Percentiles rank a stretch among this genome's conserved stretches.
Evolutionary conservation across 257 asterid genomes (phyloP).

Genomic region (Nicotiana tomentosiformis): DNA sequence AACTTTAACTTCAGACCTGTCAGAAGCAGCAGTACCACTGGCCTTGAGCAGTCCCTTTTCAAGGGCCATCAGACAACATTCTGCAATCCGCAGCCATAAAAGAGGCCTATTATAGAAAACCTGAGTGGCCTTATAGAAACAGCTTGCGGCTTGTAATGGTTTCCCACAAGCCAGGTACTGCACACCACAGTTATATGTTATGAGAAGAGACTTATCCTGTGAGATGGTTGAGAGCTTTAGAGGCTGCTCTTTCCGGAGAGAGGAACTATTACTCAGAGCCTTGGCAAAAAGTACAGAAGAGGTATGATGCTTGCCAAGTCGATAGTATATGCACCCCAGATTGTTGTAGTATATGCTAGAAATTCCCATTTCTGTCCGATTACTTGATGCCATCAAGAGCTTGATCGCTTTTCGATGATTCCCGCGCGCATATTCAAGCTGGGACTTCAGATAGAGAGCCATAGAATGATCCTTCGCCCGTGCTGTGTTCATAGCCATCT

Average conservation of each 20-base stretch:
- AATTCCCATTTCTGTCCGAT: constrained; percentile 46
- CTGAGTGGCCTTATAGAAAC: constrained; percentile 59
- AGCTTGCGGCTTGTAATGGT: constrained; percentile 69
- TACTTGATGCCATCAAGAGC: constrained; percentile 70
- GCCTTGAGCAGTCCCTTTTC: constrained; percentile 64
- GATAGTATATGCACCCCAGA: constrained; percentile 79
- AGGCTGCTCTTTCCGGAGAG: constrained; percentile 54
- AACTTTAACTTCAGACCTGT: constrained; percentile 43
- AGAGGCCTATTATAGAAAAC: constrained; percentile 61
- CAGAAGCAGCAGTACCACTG: constrained; percentile 18
- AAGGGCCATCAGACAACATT: constrained; percentile 84
- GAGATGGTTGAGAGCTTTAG: constrained; percentile 50
- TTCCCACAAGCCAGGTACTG: constrained; percentile 69
- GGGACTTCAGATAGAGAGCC: constrained; percentile 85
- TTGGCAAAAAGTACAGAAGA: constrained; percentile 65
- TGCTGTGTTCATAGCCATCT: constrained; percentile 85
- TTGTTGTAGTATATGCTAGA: constrained; percentile 78
- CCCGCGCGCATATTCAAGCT: constrained; percentile 85
- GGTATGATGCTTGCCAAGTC: constrained; percentile 66
- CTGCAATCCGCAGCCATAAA: constrained; percentile 79
- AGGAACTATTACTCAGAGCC: constrained; percentile 53
- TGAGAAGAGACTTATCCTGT: constrained; percentile 59
- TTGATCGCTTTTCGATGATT: constrained; percentile 76
- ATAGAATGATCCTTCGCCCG: constrained; percentile 66
- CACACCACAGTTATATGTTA: constrained; percentile 75